phyloP scores from a whole-genome alignment of 225 moss, liverwort and hornwort species.

The Neckera pumila region DNA sequence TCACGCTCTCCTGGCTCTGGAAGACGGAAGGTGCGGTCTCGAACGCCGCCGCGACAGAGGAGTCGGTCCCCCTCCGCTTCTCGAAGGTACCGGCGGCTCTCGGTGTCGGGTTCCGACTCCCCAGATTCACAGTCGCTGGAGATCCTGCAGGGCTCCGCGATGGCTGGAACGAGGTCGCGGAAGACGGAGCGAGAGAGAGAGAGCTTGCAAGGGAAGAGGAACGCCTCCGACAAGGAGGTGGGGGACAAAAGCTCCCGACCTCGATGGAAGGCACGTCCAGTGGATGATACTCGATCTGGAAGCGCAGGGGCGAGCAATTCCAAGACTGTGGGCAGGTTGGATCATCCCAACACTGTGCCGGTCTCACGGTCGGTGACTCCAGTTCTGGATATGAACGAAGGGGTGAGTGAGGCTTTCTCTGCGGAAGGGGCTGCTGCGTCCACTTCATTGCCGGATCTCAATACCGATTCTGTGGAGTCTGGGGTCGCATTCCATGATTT shows the following conservation, averaged over 20 bases:
- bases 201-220: conserved; percentile 17
- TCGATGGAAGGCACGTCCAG: conserved; percentile 26
- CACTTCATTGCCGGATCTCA: conserved; percentile 49
- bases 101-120: conserved; percentile 57
- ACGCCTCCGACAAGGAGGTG: conserved; percentile 15
- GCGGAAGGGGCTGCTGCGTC: conserved; percentile 36
- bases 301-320: conserved; percentile 57
- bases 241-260: conserved; percentile 33
- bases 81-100: conserved; percentile 36
- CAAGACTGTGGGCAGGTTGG: conserved; percentile 18
- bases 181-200: conserved; percentile 15
- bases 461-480: conserved; percentile 48
- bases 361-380: conserved; percentile 38
- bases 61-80: conserved; percentile 31
- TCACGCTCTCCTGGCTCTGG: conserved; percentile 31
- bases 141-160: conserved; percentile 14
- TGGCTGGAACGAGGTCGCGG: conserved; percentile 12
- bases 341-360: conserved; percentile 15
- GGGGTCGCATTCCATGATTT: conserved; percentile 44
- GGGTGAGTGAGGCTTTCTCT: conserved; percentile 41
- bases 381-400: conserved; percentile 52
- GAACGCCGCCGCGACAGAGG: conserved; percentile 21
- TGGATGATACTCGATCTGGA: conserved; percentile 40
- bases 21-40: conserved; percentile 24
- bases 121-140: conserved; percentile 53